Percentiles rank a stretch among this genome's conserved stretches.
Evolutionary conservation across 805 yeast genomes (phyloP).

Genomic region (Ogataea angusta): DNA sequence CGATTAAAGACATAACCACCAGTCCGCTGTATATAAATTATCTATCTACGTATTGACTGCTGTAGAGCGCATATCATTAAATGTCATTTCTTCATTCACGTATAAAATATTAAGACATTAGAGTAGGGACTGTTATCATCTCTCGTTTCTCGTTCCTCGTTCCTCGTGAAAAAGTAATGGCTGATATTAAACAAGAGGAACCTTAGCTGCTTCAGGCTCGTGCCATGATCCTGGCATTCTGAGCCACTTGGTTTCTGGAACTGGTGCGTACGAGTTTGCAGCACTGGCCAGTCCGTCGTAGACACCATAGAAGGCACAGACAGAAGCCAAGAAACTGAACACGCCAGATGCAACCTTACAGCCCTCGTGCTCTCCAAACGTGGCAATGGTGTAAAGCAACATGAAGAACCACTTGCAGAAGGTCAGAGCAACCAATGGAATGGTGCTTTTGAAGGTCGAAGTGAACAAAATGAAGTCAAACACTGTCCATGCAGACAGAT

Average conservation of each 20-base stretch:
- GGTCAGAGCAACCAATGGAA: slow-evolving; percentile 37
- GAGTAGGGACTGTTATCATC: too few species aligned
- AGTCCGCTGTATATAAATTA: slow-evolving; percentile 13
- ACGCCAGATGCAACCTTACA: slow-evolving; percentile 42
- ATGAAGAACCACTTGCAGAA: slow-evolving; percentile 41
- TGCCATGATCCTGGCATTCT: slow-evolving; percentile 33
- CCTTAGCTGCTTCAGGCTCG: slow-evolving; percentile 18
- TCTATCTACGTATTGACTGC: slow-evolving; percentile 1
- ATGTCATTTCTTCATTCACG: background rate
- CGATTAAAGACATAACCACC: slow-evolving; percentile 3
- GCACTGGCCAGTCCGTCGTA: slow-evolving; percentile 37
- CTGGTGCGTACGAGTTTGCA: slow-evolving; percentile 25
- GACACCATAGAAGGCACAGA: slow-evolving; percentile 42
- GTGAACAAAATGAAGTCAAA: slow-evolving; percentile 43
- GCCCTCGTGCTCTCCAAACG: slow-evolving; percentile 34
- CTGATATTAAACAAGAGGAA: slow-evolving; percentile 15
- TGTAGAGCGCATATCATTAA: background rate
- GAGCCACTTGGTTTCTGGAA: slow-evolving; percentile 28
- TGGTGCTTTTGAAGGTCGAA: slow-evolving; percentile 43
- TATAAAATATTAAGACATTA: background rate
- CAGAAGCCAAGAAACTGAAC: slow-evolving; percentile 38
- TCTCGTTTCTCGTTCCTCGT: too few species aligned
- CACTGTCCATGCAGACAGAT: slow-evolving; percentile 46
- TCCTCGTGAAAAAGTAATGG: too few species aligned
- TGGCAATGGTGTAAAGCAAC: slow-evolving; percentile 39